Evolutionary conservation across 2,329 filamentous ascomycete species (phyloP).

Genomic region (Fusarium miscanthi): DNA sequence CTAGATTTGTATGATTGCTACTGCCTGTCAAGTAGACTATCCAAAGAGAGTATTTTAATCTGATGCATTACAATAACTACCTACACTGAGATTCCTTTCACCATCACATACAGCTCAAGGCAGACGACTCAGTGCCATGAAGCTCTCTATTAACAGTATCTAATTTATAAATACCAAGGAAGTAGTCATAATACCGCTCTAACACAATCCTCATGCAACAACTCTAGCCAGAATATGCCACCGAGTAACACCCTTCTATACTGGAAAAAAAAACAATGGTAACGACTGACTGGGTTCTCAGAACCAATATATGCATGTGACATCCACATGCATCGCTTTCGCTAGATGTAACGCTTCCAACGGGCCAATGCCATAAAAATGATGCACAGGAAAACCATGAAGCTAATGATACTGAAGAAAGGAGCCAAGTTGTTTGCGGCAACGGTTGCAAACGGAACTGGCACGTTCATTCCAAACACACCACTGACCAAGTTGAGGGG

Average conservation of each 20-base stretch:
- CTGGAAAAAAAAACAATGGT: conserved; percentile 14
- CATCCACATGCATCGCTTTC: conserved; percentile 57
- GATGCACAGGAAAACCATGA: conserved; percentile 65
- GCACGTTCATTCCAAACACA: conserved; percentile 89
- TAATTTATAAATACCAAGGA: conserved; percentile 18
- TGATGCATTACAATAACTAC: neutral
- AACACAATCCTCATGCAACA: conserved; percentile 2
- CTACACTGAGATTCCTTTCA: neutral
- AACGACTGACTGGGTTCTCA: conserved; percentile 5
- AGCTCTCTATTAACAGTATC: conserved; percentile 21
- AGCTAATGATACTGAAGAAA: conserved; percentile 42
- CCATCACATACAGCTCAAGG: neutral
- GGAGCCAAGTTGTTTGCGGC: conserved; percentile 59
- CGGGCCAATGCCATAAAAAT: conserved; percentile 60
- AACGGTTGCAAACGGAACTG: conserved; percentile 70
- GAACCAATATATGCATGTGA: neutral
- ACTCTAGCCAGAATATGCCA: conserved; percentile 24
- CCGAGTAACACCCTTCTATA: conserved; percentile 32
- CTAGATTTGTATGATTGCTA: neutral
- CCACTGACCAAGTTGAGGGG: conserved; percentile 93
- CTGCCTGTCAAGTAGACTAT: neutral
- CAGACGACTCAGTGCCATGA: conserved; percentile 2
- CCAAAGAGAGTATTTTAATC: neutral
- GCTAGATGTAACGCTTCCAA: conserved; percentile 59
- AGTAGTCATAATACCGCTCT: conserved; percentile 15